Conservation (phyloP, 2,329 filamentous ascomycete species). For the Fusarium sp. region DNA sequence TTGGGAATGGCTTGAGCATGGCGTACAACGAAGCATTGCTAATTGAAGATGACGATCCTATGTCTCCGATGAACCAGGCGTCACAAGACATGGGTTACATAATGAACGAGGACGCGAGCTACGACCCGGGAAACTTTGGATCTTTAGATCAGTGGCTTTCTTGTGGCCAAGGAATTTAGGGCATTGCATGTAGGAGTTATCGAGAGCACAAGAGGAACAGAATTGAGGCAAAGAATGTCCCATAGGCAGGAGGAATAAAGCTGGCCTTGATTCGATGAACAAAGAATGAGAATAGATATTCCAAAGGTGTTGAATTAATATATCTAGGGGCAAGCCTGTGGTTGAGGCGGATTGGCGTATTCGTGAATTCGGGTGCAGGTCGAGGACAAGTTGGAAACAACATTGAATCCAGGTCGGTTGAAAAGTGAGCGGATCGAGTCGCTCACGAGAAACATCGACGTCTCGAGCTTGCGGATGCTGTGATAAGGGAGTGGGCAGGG, state of each 20-base stretch:
- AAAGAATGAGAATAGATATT: constrained; percentile 12
- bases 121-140: constrained; percentile 26
- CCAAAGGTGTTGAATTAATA: constrained; percentile 29
- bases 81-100: not conserved
- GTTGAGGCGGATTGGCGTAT: constrained; percentile 3
- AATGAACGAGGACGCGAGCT: not conserved
- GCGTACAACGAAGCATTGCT: not conserved
- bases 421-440: not conserved
- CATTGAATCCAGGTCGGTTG: not conserved
- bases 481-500: not conserved
- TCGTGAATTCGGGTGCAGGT: constrained; percentile 3
- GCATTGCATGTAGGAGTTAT: not conserved
- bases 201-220: not conserved
- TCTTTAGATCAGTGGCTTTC: constrained; percentile 41
- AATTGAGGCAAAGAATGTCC: not conserved
- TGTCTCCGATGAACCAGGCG: not conserved
- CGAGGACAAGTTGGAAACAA: not conserved
- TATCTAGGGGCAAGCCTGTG: constrained; percentile 6
- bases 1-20: not conserved
- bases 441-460: not conserved
- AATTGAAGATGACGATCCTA: not conserved
- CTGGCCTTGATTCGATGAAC: not conserved
- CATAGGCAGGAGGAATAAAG: not conserved
- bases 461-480: not conserved
- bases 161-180: constrained; percentile 3